Evolutionary conservation across 176 grass and related monocot genomes (phyloP).

Genomic region (Neostapfia colusana): DNA sequence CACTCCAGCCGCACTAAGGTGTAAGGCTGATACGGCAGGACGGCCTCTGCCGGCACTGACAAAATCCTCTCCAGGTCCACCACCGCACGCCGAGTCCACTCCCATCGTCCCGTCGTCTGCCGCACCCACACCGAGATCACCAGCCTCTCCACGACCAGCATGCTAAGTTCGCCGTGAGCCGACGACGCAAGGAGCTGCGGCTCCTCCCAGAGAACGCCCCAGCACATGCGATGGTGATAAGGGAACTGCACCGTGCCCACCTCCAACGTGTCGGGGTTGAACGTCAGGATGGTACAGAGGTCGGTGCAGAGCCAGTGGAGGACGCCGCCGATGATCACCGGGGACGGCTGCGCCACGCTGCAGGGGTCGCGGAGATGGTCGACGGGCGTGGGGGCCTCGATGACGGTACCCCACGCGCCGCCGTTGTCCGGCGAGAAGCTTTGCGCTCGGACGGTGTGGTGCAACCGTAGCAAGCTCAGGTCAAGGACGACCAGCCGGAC

Average conservation of each 20-base stretch:
- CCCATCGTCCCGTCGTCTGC: not conserved
- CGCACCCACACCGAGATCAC: not conserved
- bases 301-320: conserved; percentile 10
- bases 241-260: not conserved
- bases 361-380: no score
- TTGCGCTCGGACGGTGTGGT: not conserved
- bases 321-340: not conserved
- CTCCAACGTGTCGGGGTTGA: not conserved
- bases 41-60: not conserved
- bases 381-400: not conserved
- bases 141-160: not conserved
- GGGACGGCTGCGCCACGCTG: not conserved
- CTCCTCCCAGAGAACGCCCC: accelerated
- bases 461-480: not conserved
- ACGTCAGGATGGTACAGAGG: not conserved
- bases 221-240: no score
- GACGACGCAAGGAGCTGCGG: conserved; percentile 7
- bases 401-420: not conserved
- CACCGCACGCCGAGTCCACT: not conserved
- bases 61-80: not conserved
- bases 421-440: not conserved
- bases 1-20: not conserved
- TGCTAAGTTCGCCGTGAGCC: not conserved
- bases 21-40: not conserved
- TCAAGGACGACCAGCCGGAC: not conserved